Base-by-base conservation (phyloP, 2,329 filamentous ascomycete species). In the Tympanopsis confertula region DNA sequence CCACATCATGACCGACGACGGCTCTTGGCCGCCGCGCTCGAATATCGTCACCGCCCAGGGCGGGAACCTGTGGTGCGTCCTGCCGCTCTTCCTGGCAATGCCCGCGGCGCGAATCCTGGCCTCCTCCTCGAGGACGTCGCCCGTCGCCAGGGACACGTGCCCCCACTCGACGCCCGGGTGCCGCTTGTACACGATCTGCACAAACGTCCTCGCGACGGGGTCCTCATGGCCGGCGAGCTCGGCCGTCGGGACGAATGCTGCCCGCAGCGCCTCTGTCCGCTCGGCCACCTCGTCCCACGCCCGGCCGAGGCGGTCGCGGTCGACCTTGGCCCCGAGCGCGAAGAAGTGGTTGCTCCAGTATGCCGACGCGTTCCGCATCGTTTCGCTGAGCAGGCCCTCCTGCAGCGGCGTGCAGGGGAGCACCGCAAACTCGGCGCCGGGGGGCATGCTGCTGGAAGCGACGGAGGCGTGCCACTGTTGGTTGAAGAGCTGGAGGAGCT, bases 341-440 rank as follows among this genome's bases (percentile, higher is more conserved):
- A 61, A 58, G 20, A 60, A 49, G 13, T 55, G 54, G 35, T 60
- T 57, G 20, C 55, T 56, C 58, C 58, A 62, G 42, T 63, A 62
- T 33, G 56, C 50, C 18, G 51, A 47, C 3, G 50, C 47, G n/a
- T 51, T 55, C 4, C 53, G 45, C 53, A 62, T 55, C 1, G 56
- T 61, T 46, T 63, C 59, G 20, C 53, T 54, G 5, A 62, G 44
- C 18, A 62, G 44, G 19, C 56, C 54, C 36, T 61, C 58, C 39
- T 61, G 58, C 12, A 61, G 45, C 1, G 56, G 51, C 4, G 57
- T 57, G 7, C 55, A 45, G 1, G 50, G 52, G 3, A 44, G 44
- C 3, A 38, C 41, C 20, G 36, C 13, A 1, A 42, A 7, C 10
- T 12, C 30, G 10, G 15, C 7, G 7, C 15, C 15, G 15, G 7